Conservation (phyloP, 2,329 filamentous ascomycete species). For the Alternaria arbusti region DNA sequence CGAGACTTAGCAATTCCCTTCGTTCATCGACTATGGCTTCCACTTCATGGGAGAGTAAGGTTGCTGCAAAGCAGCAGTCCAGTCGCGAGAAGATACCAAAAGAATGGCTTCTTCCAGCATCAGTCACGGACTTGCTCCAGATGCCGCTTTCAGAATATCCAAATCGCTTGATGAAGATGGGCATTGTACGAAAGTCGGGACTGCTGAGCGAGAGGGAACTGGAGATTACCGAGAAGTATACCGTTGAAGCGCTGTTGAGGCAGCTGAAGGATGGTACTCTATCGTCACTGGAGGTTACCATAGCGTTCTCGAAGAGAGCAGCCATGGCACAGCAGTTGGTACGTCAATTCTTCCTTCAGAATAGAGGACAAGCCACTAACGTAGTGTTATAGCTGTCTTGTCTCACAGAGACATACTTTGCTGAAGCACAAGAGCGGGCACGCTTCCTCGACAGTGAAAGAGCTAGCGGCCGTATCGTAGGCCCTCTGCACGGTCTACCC, state of each 20-base stretch:
- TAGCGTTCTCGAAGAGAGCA: conserved; percentile 59
- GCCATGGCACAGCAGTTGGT: conserved; percentile 61
- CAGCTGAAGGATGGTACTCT: conserved; percentile 48
- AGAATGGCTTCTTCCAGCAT: conserved; percentile 47
- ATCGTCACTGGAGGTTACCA: conserved; percentile 57
- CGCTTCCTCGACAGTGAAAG: conserved; percentile 58
- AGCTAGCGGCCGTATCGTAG: conserved; percentile 50
- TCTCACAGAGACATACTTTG: conserved; percentile 62
- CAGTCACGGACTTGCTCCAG: conserved; percentile 1
- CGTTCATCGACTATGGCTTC: background rate
- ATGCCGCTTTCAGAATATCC: conserved; percentile 1
- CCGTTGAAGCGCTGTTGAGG: conserved; percentile 45
- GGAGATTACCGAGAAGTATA: conserved; percentile 51
- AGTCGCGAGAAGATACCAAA: conserved; percentile 42
- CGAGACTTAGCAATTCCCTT: background rate
- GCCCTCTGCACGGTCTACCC: conserved; percentile 71
- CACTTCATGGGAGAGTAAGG: conserved; percentile 1
- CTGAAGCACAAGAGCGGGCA: conserved; percentile 57
- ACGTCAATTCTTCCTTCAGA: conserved; percentile 2
- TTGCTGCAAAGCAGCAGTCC: conserved; percentile 1
- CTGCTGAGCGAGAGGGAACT: conserved; percentile 60
- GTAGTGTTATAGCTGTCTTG: conserved; percentile 58
- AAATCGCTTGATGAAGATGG: conserved; percentile 37
- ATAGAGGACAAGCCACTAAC: background rate
- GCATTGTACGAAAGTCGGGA: conserved; percentile 59